A percentile compares a stretch with the other conserved stretches of the same genome.
phyloP scores from a whole-genome alignment of 768 basidiomycete species.

The Calocybe cyanea region DNA sequence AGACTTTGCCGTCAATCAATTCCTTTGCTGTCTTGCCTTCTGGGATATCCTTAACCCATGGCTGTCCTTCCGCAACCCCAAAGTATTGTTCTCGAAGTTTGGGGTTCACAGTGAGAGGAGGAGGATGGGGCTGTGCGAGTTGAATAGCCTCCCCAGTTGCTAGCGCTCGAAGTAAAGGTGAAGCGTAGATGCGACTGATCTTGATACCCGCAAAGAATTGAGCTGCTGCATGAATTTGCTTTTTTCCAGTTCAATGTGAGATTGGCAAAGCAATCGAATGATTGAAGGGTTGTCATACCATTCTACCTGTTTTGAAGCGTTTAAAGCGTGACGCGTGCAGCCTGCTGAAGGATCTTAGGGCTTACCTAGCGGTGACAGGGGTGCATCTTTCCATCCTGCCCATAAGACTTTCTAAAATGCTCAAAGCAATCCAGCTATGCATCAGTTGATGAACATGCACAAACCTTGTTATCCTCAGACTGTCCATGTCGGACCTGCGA shows the following conservation, averaged over 20 bases:
- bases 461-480: conserved; percentile 65
- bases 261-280: too few relatives aligned
- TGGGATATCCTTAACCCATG: conserved; percentile 38
- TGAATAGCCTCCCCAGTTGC: conserved; percentile 57
- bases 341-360: conserved; percentile 3
- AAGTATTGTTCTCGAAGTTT: conserved; percentile 69
- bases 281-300: conserved; percentile 16
- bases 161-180: conserved; percentile 62
- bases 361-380: conserved; percentile 65
- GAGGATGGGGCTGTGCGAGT: conserved; percentile 48
- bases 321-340: conserved; percentile 1
- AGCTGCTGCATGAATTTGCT: conserved; percentile 66
- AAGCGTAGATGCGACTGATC: conserved; percentile 61
- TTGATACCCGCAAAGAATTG: conserved; percentile 42
- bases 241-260: too few relatives aligned
- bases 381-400: conserved; percentile 79
- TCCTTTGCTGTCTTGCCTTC: conserved; percentile 34
- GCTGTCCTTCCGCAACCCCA: conserved; percentile 65
- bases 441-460: conserved; percentile 11
- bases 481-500: conserved; percentile 65
- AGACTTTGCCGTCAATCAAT: conserved; percentile 47
- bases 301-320: conserved; percentile 16
- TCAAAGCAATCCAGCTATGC: not conserved
- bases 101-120: conserved; percentile 46
- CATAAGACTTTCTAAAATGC: conserved; percentile 42